phyloP scores from a whole-genome alignment of 2,329 filamentous ascomycete genomes.

The Colletotrichum tabaci region DNA sequence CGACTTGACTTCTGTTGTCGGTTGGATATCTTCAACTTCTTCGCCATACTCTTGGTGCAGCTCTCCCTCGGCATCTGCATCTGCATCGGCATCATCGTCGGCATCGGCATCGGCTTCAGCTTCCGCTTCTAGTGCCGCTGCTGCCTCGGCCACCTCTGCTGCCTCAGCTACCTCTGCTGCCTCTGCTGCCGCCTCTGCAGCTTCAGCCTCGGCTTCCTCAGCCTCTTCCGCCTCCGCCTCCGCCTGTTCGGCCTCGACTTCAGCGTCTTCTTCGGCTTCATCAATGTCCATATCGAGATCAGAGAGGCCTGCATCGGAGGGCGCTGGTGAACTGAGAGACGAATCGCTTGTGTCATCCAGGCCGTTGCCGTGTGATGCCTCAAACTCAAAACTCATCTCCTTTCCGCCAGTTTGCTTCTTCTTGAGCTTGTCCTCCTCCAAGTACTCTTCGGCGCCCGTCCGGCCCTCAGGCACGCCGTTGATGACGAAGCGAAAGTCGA shows the following conservation, averaged over 20 bases:
- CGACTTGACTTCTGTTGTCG: slow-evolving; percentile 45
- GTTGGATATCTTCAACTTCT: slow-evolving; percentile 34
- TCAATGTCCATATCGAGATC: slow-evolving; percentile 55
- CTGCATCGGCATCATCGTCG: slow-evolving; percentile 48
- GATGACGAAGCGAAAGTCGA: slow-evolving; percentile 78
- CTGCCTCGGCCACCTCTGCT: slow-evolving; percentile 44
- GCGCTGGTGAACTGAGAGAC: slow-evolving; percentile 60
- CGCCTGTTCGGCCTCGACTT: slow-evolving; percentile 47
- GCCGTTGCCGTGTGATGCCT: slow-evolving; percentile 71
- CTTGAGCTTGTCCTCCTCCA: slow-evolving; percentile 64
- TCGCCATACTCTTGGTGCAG: slow-evolving; percentile 46
- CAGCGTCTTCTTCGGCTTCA: slow-evolving; percentile 50
- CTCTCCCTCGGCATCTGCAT: slow-evolving; percentile 48
- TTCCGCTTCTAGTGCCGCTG: slow-evolving; percentile 44
- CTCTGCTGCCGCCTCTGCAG: slow-evolving; percentile 48
- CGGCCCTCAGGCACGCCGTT: slow-evolving; percentile 73
- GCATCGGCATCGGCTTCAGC: slow-evolving; percentile 49
- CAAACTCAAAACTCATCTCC: slow-evolving; percentile 82
- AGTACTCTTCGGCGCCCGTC: slow-evolving; percentile 70
- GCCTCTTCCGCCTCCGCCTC: slow-evolving; percentile 42
- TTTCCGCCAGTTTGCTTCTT: slow-evolving; percentile 71
- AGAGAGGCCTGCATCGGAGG: slow-evolving; percentile 52
- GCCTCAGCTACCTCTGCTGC: slow-evolving; percentile 46
- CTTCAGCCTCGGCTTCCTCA: slow-evolving; percentile 51
- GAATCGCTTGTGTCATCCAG: slow-evolving; percentile 69